Evolutionary conservation across 768 basidiomycete genomes (phyloP).

Genomic region (Mycena filopes): DNA sequence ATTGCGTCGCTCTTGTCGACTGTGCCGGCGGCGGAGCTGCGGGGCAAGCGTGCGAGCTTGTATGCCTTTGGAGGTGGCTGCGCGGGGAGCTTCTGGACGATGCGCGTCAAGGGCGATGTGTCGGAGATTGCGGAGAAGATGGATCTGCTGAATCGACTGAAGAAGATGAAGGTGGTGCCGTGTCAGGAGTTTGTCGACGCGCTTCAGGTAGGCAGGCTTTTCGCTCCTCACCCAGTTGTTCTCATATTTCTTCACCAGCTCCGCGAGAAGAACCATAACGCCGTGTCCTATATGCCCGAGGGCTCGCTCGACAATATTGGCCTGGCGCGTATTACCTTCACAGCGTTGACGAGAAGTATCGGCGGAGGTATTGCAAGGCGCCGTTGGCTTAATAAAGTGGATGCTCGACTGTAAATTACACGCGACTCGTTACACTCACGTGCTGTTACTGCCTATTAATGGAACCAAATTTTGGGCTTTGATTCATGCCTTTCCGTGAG

Average conservation of each 20-base stretch:
- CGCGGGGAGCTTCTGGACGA: conserved; percentile 91
- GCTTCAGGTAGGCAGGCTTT: conserved; percentile 59
- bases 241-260: conserved; percentile 60
- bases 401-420: too few species aligned
- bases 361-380: conserved; percentile 78
- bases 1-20: conserved; percentile 88
- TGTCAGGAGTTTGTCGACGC: conserved; percentile 93
- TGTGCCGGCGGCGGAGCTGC: conserved; percentile 73
- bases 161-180: conserved; percentile 88
- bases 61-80: conserved; percentile 98
- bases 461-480: too few species aligned
- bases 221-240: background rate
- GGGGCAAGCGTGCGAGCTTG: conserved; percentile 88
- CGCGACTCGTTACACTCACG: too few species aligned
- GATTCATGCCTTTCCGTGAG: too few species aligned
- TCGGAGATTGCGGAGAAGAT: conserved; percentile 83
- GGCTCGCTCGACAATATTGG: conserved; percentile 94
- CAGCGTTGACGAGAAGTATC: conserved; percentile 88
- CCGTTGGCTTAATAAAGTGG: conserved; percentile 7
- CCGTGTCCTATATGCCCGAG: conserved; percentile 81
- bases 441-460: too few species aligned
- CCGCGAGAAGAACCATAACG: conserved; percentile 96
- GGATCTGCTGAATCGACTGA: conserved; percentile 81
- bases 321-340: conserved; percentile 94
- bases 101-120: conserved; percentile 90